These are phyloP conservation scores for Sanghuangporus sanghuang DNA, from an alignment of 1,284 basidiomycete genomes.

Conservation along the genomic window DNA sequence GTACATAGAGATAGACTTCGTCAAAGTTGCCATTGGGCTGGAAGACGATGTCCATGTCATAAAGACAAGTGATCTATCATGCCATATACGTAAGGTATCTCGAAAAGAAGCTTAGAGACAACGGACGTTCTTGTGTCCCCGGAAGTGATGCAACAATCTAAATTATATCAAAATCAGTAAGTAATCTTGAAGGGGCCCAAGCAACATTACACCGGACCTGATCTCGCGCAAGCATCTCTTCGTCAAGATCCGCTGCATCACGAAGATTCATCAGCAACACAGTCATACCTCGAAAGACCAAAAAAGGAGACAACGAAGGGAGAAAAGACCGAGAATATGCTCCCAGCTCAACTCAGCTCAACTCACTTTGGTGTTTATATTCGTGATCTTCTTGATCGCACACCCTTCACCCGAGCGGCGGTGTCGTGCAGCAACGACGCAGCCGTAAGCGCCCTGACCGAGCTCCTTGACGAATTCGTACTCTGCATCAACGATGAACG, in stretches of 20 bases:
- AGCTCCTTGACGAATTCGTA: constrained; percentile 95
- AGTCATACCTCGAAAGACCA: background rate
- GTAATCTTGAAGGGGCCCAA: background rate
- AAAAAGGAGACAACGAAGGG: background rate
- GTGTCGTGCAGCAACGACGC: constrained; percentile 84
- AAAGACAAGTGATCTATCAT: constrained; percentile 79
- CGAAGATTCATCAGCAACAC: background rate
- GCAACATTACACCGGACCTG: constrained; percentile 46
- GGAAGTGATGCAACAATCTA: constrained; percentile 90
- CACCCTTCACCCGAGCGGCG: constrained; percentile 83
- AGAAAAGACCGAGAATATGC: background rate
- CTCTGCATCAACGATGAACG: constrained; percentile 84
- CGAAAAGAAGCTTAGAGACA: background rate
- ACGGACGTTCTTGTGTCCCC: constrained; percentile 93
- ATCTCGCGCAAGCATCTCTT: constrained; percentile 94
- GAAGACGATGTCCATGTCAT: constrained; percentile 96
- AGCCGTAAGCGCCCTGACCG: constrained; percentile 92
- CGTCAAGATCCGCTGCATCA: constrained; percentile 79
- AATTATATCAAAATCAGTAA: background rate
- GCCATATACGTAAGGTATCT: constrained; percentile 14
- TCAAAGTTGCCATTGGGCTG: constrained; percentile 86
- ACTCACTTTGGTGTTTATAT: constrained; percentile 87
- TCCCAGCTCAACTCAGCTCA: constrained; percentile 13
- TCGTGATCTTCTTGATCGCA: constrained; percentile 97
- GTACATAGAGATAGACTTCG: constrained; percentile 90